A percentile compares a stretch with the other conserved stretches of the same genome.
phyloP scores from a whole-genome alignment of 2,329 filamentous ascomycete species.

The Talaromyces sp. region DNA sequence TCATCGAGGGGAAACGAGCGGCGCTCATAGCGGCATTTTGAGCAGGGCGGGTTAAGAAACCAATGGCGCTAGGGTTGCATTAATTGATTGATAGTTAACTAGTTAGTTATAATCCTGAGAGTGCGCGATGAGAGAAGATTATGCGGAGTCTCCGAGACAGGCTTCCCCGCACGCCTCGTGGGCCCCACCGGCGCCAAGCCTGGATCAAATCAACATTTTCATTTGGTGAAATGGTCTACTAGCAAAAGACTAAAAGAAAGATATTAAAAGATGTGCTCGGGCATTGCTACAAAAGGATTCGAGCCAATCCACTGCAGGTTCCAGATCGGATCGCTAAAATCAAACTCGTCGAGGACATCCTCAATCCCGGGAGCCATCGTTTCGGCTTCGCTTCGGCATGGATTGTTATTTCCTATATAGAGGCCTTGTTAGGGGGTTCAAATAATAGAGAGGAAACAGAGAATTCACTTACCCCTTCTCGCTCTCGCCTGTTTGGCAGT shows the following conservation, averaged over 20 bases:
- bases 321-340: neutral
- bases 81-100: neutral
- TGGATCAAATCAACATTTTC: neutral
- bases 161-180: neutral
- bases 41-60: neutral
- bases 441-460: no score
- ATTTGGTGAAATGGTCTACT: no score
- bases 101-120: neutral
- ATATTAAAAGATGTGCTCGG: neutral
- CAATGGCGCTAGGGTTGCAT: neutral
- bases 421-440: neutral
- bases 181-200: neutral
- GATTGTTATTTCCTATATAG: neutral
- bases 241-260: no score
- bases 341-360: neutral
- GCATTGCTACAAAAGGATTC: neutral
- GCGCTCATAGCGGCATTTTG: neutral
- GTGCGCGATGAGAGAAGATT: neutral
- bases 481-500: neutral
- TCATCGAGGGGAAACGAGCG: no score
- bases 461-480: neutral
- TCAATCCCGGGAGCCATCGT: neutral
- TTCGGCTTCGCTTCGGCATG: neutral
- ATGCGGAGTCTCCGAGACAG: neutral
- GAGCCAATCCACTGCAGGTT: conserved; percentile 11